Base-by-base conservation (phyloP, 1,284 basidiomycete genomes). In the Phellopilus nigrolimitatus region DNA sequence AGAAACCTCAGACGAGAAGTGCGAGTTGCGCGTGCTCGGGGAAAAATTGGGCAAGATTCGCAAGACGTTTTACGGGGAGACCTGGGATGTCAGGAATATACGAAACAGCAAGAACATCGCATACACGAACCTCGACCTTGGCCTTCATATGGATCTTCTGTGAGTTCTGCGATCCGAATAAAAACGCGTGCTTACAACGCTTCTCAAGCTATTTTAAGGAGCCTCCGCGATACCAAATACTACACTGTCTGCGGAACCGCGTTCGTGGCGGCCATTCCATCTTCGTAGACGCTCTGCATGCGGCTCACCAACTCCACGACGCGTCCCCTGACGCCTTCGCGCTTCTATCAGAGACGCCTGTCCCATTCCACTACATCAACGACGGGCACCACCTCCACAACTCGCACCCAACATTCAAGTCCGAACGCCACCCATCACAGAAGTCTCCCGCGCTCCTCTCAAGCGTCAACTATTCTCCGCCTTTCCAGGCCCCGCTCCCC, bases 111-210 rank as follows among this genome's bases (percentile, higher is more conserved):
- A 78, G 59, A 99, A 99, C 67, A 92, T 99, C 55, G 95, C 95
- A 1, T 97, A 97, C 66, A 99, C 95, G 4, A 88, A 93, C 65
- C 73, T 97, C 15, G 80, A 91, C 60, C 74, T 99, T 2, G 94
- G 88, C 0, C 66, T 95, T 17, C 95, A 98, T 64, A 93, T 94
- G 88, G 95, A 98, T 69, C 70, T 97, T 0, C 67, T 89, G 91
- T 95, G 60, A 58, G 89, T 47, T 25, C 10, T 37, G 21, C 1
- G 13, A 13, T 4, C 12, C n/a, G 3, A 24, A 30, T 31, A 33
- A 25, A 33, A 24, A n/a, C 13, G 27, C 15, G 42, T 42, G 19
- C 17, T 40, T 50, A 19, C 43, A 9, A 41, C 54, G 43, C 56
- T 33, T 25, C 9, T 42, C 13, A 59, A 93, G 91, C 51, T 93